Percentiles rank a stretch among this genome's conserved stretches.
Conservation (phyloP, 2,329 filamentous ascomycete species). For the Pseudogymnoascus pannorum region DNA sequence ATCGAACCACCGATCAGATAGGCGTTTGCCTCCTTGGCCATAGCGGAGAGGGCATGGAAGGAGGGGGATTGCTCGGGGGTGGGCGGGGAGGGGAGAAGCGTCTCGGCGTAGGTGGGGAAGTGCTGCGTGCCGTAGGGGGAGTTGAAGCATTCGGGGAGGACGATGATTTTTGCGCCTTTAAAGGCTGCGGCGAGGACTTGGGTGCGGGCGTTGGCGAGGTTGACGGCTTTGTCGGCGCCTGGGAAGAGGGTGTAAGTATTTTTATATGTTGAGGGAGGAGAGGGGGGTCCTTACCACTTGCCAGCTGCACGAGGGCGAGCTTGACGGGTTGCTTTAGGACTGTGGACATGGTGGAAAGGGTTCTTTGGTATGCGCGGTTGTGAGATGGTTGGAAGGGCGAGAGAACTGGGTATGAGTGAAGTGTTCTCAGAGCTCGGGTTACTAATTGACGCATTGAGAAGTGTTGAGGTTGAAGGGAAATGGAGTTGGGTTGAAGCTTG, state of each 20-base stretch:
- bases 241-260: slow-evolving; percentile 19
- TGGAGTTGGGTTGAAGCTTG: neutral
- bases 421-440: neutral
- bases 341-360: slow-evolving; percentile 21
- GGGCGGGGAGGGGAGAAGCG: slow-evolving; percentile 71
- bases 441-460: neutral
- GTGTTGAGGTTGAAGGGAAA: neutral
- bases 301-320: slow-evolving; percentile 74
- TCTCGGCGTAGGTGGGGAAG: slow-evolving; percentile 90
- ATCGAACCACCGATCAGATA: slow-evolving; percentile 91
- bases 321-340: slow-evolving; percentile 70
- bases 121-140: slow-evolving; percentile 88
- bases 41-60: slow-evolving; percentile 72
- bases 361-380: neutral
- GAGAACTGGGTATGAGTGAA: neutral
- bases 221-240: slow-evolving; percentile 75
- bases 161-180: slow-evolving; percentile 74
- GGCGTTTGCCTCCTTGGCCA: slow-evolving; percentile 69
- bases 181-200: slow-evolving; percentile 77
- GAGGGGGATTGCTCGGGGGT: slow-evolving; percentile 64
- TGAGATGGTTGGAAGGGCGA: neutral
- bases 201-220: slow-evolving; percentile 71
- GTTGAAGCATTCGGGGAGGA: slow-evolving; percentile 98
- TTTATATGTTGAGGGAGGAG: neutral
- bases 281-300: slow-evolving; percentile 46